Evolutionary conservation across 2,329 filamentous ascomycete species (phyloP).

Genomic region (Teratosphaeria epicoccoides): DNA sequence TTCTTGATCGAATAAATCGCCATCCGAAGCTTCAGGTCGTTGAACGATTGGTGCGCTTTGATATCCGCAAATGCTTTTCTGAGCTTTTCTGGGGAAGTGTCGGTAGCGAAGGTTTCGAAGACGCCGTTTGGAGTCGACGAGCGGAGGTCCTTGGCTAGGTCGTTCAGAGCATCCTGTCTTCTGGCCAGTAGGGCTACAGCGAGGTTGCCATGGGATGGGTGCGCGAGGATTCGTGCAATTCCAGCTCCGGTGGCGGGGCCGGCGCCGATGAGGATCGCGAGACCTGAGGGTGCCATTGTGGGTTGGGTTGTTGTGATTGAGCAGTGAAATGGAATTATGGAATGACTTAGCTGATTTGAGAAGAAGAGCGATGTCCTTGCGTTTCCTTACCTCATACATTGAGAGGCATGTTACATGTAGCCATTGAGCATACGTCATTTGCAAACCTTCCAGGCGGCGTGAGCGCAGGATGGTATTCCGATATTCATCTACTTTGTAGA

Average conservation of each 20-base stretch:
- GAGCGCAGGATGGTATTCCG: neutral
- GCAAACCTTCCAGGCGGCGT: neutral
- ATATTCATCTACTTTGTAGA: no score
- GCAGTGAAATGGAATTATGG: no score
- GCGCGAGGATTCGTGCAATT: slow-evolving; percentile 45
- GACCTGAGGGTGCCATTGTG: slow-evolving; percentile 37
- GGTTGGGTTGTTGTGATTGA: no score
- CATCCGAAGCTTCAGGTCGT: slow-evolving; percentile 40
- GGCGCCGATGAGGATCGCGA: slow-evolving; percentile 43
- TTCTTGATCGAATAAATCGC: slow-evolving; percentile 50
- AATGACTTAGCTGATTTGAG: no score
- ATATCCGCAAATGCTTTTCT: slow-evolving; percentile 41
- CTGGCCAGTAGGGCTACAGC: slow-evolving; percentile 46
- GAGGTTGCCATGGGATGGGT: slow-evolving; percentile 42
- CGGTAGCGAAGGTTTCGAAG: slow-evolving; percentile 43
- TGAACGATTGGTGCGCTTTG: slow-evolving; percentile 37
- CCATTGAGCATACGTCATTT: neutral
- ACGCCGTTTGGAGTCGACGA: slow-evolving; percentile 33
- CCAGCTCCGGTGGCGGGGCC: slow-evolving; percentile 42
- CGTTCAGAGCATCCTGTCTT: slow-evolving; percentile 35
- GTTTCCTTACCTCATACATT: no score
- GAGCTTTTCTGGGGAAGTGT: slow-evolving; percentile 39
- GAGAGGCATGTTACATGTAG: no score
- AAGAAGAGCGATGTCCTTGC: no score
- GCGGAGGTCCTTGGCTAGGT: slow-evolving; percentile 33